A percentile compares a stretch with the other conserved stretches of the same genome.
Conservation (phyloP, 1,139 yeast species). For the Kurtzmaniella quercitrusa region DNA sequence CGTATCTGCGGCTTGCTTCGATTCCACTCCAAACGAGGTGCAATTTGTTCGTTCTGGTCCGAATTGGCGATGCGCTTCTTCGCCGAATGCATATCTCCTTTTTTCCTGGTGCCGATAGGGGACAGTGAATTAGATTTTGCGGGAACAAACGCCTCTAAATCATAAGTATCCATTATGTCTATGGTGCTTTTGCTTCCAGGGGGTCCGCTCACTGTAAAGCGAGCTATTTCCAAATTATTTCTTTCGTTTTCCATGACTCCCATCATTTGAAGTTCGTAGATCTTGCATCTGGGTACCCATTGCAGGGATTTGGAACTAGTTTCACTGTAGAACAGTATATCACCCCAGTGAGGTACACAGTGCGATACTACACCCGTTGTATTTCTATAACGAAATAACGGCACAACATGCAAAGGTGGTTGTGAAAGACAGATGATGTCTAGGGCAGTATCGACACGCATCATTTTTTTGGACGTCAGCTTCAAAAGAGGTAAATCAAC, state of each 20-base stretch:
- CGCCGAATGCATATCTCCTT: neutral
- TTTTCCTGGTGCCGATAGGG: neutral
- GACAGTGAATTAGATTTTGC: slow-evolving; percentile 8
- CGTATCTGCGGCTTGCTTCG: slow-evolving; percentile 1
- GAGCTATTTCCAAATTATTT: slow-evolving; percentile 58
- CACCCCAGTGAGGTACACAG: slow-evolving; percentile 93
- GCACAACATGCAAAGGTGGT: slow-evolving; percentile 90
- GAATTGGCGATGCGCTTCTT: slow-evolving; percentile 6
- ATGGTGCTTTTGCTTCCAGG: slow-evolving; percentile 30
- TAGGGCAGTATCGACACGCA: slow-evolving; percentile 77
- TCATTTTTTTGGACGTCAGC: slow-evolving; percentile 71
- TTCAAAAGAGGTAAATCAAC: slow-evolving; percentile 78
- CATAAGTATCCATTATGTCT: slow-evolving; percentile 61
- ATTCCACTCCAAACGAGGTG: slow-evolving; percentile 6
- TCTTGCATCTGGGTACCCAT: slow-evolving; percentile 92
- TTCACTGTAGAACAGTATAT: slow-evolving; percentile 82
- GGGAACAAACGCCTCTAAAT: slow-evolving; percentile 46
- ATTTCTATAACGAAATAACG: slow-evolving; percentile 71
- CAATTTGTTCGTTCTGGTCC: neutral
- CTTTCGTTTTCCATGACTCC: slow-evolving; percentile 92
- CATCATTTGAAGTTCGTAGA: slow-evolving; percentile 97
- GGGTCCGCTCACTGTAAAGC: slow-evolving; percentile 29
- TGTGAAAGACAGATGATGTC: slow-evolving; percentile 87
- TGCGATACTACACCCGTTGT: slow-evolving; percentile 48
- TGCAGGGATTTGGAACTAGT: slow-evolving; percentile 44